Conservation (phyloP, 2,329 filamentous ascomycete genomes). For the Dichotomopilus funicola region DNA sequence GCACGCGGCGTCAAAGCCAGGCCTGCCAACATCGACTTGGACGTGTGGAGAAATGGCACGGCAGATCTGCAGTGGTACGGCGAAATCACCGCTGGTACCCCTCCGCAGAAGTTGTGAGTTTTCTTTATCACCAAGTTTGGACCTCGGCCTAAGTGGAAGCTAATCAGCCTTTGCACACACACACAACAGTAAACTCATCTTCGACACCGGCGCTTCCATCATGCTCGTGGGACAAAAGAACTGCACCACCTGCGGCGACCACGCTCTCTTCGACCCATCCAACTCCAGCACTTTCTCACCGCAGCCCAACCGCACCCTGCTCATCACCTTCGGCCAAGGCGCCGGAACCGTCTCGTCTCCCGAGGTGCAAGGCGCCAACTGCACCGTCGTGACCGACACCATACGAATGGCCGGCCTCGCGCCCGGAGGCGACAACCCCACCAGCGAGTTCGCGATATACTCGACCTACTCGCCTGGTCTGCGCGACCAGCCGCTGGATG, state of each 20-base stretch:
- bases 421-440: background rate
- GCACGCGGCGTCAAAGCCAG: background rate
- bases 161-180: background rate
- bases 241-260: slow-evolving; percentile 26
- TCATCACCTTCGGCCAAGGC: slow-evolving; percentile 24
- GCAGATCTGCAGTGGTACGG: slow-evolving; percentile 17
- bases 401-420: slow-evolving; percentile 23
- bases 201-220: slow-evolving; percentile 28
- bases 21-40: slow-evolving; percentile 10
- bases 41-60: background rate
- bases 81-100: slow-evolving; percentile 18
- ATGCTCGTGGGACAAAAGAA: slow-evolving; percentile 27
- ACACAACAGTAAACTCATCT: slow-evolving; percentile 26
- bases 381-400: slow-evolving; percentile 26
- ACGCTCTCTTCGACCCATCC: slow-evolving; percentile 24
- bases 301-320: slow-evolving; percentile 16
- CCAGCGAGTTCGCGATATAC: slow-evolving; percentile 27
- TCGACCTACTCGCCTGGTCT: slow-evolving; percentile 26
- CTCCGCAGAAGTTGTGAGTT: slow-evolving; percentile 27
- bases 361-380: slow-evolving; percentile 21
- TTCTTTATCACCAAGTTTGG: background rate
- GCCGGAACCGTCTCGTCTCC: slow-evolving; percentile 26
- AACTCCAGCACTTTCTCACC: slow-evolving; percentile 27
- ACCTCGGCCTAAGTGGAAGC: background rate
- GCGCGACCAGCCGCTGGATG: slow-evolving; percentile 27